phyloP scores from a whole-genome alignment of 495 filamentous ascomycete species.

The Hypomontagnella monticulosa region DNA sequence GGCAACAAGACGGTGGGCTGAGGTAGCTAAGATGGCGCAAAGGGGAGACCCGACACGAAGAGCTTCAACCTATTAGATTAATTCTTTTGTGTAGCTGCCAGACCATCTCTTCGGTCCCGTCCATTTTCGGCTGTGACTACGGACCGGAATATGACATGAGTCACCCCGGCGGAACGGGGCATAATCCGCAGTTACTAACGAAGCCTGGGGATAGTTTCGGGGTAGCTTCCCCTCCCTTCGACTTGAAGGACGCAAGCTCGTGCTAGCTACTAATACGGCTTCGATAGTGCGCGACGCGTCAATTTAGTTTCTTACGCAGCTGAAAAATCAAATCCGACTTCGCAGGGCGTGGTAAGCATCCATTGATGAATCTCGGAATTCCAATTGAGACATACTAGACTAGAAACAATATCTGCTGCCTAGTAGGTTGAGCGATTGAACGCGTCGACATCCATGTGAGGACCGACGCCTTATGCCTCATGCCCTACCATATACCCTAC shows the following conservation, averaged over 20 bases:
- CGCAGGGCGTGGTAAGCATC: conserved; percentile 9
- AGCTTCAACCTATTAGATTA: conserved; percentile 15
- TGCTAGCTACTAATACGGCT: background rate
- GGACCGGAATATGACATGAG: conserved; percentile 15
- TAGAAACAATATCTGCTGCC: background rate
- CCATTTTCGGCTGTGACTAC: conserved; percentile 1
- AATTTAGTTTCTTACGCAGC: background rate
- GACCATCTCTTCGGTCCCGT: conserved; percentile 1
- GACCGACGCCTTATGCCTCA: background rate
- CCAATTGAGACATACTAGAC: background rate
- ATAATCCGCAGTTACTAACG: background rate
- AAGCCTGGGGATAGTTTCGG: background rate
- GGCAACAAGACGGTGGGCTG: background rate
- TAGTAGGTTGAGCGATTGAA: conserved; percentile 1
- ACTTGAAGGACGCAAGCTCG: background rate
- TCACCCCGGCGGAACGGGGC: conserved; percentile 28
- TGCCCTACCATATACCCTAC: too few relatives aligned
- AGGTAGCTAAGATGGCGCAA: conserved; percentile 5
- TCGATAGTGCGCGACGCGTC: conserved; percentile 23
- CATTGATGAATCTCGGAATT: background rate
- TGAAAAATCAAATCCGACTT: conserved; percentile 15
- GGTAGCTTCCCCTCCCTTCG: background rate
- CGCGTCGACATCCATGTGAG: conserved; percentile 8
- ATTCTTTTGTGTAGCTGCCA: background rate
- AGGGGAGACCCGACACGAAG: conserved; percentile 22